Base-by-base conservation (phyloP, 2,329 filamentous ascomycete genomes). In the Rugonectria rugulosa region DNA sequence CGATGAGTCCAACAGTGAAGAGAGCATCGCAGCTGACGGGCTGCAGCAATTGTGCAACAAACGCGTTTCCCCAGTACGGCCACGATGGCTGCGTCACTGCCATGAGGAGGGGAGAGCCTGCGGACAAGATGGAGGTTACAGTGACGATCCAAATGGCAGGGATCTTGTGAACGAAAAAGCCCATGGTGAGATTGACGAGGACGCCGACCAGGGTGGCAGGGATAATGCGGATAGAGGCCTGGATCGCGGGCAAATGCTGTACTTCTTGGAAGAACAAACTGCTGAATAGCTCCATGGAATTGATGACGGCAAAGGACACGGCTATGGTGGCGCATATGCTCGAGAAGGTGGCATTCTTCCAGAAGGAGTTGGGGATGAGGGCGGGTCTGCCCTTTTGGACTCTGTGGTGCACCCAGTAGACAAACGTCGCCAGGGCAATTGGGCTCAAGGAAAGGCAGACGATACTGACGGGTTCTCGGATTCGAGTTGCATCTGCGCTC, bases 331-430 rank as follows among this genome's bases (percentile, higher is more conserved):
- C 61, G 62, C 85, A 88, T 17, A 85, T 79, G 21, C 72, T 77
- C 0, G 81, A 79, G 62, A 88, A 88, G 3, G 80, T 70, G 0
- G 70, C 67, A 38, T 84, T 86, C n/a, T 72, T 76, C 86, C 86
- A 88, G 0, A 88, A 70, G 0, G 78, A 79, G 65, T 88, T 88
- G 0, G 86, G 86, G 19, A 88, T 87, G 7, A 88, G 67, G 1
- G 84, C 83, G 11, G 83, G 79, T 3, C 73, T 74, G 9, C 74
- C 73, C 0, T 68, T 63, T 10, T 70, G 72, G 42, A 81, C 79
- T 43, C 81, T 81, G 4, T 73, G 72, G 10, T 76, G 74, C 42
- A 85, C 77, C 85, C 85, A 88, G 9, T 72, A 65, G 37, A 81
- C 70, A 64, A 88, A 88, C 0, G 70, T 63, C 0, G 79, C 78